Base-by-base conservation (phyloP, 345 rosid species). In the Eucalyptus shirleyi region DNA sequence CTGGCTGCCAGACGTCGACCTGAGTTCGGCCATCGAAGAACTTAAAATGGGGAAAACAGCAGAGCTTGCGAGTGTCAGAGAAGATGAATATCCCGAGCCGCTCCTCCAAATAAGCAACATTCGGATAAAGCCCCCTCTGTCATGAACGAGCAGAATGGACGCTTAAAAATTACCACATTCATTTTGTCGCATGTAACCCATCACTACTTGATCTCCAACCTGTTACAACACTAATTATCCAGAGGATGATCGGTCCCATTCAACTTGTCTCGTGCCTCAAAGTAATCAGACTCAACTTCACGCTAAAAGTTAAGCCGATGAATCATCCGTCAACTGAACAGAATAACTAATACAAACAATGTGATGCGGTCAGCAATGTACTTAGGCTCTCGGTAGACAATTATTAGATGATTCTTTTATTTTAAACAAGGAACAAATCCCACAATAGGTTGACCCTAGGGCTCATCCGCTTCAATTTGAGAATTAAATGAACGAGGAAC, bases 1-100 rank as follows among this genome's bases (percentile, higher is more conserved):
- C 92, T 94, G 95, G 91, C 98, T 96, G 87, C 97, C 99, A 62
- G 72, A 30, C 34, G 72, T 62, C 72, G 72, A 30, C 69, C 69
- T 62, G 19, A 62, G 34, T 62, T 62, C 18, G 32, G 34, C 34
- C 34, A 62, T 30, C 34, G 10, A 62, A 30, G 72, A 62, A 62
- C 72, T 28, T 30, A 15, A 18, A 18, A 18, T 13, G 72, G 72
- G 17, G 4, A 62, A 62, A 62, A 62, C 18, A 62, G 72, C 34
- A 62, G 34, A 62, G 72, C 18, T 30, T 13, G 72, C 17, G 18
- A 62, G 69, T 4, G 69, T 60, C 17, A 17, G 17, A 62, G 34
- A 62, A 30, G 18, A 62, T 62, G 69, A 62, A 30, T 62, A 62
- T 30, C 72, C 17, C 5, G 3, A 62, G 18, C 72, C 72, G 10